Percentiles rank a stretch among this genome's conserved stretches.
Evolutionary conservation across 2,329 filamentous ascomycete species (phyloP).

Genomic region (Zymoseptoria ardabiliae): DNA sequence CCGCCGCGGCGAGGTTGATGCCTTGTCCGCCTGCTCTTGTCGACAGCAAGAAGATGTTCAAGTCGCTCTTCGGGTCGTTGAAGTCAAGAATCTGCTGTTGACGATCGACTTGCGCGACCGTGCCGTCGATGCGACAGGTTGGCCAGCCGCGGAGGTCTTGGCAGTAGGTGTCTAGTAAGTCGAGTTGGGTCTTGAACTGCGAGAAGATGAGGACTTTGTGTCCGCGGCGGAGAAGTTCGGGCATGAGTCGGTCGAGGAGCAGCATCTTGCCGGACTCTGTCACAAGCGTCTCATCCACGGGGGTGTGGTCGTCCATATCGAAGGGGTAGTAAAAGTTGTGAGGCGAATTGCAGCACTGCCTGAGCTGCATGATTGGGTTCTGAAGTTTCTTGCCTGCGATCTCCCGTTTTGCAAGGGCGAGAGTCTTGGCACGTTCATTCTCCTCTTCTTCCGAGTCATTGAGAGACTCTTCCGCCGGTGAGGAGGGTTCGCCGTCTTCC

Average conservation of each 20-base stretch:
- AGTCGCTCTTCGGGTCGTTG: slow-evolving; percentile 34
- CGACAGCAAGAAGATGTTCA: slow-evolving; percentile 74
- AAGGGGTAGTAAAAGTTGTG: slow-evolving; percentile 98
- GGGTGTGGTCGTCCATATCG: slow-evolving; percentile 49
- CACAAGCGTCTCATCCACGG: slow-evolving; percentile 71
- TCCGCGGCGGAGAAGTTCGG: slow-evolving; percentile 60
- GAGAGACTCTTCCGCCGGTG: slow-evolving; percentile 36
- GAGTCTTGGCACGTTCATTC: slow-evolving; percentile 55
- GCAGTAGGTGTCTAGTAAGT: slow-evolving; percentile 84
- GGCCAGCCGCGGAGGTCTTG: slow-evolving; percentile 68
- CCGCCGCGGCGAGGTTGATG: slow-evolving; percentile 85
- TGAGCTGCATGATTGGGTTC: slow-evolving; percentile 85
- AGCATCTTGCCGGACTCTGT: slow-evolving; percentile 94
- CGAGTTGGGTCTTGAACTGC: slow-evolving; percentile 90
- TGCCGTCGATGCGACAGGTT: slow-evolving; percentile 84
- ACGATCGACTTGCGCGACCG: slow-evolving; percentile 60
- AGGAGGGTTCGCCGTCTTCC: slow-evolving; percentile 47
- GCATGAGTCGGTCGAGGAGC: slow-evolving; percentile 77
- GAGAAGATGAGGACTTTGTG: slow-evolving; percentile 96
- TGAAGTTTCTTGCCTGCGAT: slow-evolving; percentile 87
- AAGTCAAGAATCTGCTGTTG: slow-evolving; percentile 44
- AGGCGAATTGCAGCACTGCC: slow-evolving; percentile 84
- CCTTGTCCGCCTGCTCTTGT: slow-evolving; percentile 90
- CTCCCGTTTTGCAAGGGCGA: slow-evolving; percentile 77
- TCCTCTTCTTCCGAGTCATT: slow-evolving; percentile 51